Evolutionary conservation across 1,284 basidiomycete species (phyloP).

Genomic region (Somion occarium): DNA sequence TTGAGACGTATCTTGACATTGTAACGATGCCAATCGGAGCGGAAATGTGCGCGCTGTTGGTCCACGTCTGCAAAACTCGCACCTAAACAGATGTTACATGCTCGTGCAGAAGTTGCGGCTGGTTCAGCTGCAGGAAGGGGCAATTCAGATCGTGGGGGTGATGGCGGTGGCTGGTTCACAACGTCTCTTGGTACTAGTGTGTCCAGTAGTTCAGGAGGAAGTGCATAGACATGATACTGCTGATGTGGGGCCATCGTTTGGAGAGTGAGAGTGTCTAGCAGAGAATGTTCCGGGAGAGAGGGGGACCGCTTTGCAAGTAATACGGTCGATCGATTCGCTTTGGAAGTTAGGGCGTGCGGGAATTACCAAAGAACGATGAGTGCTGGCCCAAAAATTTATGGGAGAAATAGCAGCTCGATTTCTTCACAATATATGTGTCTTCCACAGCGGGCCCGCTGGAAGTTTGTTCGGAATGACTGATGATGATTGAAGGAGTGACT

Average conservation of each 20-base stretch:
- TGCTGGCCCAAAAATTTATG: too few species aligned
- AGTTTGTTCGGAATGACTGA: too few species aligned
- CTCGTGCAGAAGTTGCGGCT: conserved; percentile 39
- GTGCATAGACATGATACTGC: conserved; percentile 36
- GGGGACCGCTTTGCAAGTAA: too few species aligned
- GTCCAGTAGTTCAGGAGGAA: conserved; percentile 52
- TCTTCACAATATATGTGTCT: too few species aligned
- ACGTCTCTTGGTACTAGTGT: conserved; percentile 67
- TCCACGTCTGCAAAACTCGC: conserved; percentile 70
- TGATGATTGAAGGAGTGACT: too few species aligned
- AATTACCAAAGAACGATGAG: too few species aligned
- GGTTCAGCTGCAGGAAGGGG: conserved; percentile 18
- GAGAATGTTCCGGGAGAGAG: too few species aligned
- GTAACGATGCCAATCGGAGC: conserved; percentile 97
- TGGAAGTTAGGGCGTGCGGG: too few species aligned
- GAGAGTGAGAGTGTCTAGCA: not conserved
- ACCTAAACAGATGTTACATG: conserved; percentile 78
- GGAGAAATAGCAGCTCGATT: too few species aligned
- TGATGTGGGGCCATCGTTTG: conserved; percentile 4
- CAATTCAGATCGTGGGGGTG: conserved; percentile 18
- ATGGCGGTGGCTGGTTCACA: conserved; percentile 31
- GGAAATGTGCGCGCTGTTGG: conserved; percentile 85
- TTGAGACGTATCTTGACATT: conserved; percentile 83
- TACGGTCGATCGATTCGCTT: too few species aligned
- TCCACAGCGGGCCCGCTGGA: too few species aligned